A percentile compares a stretch with the other conserved stretches of the same genome.
Evolutionary conservation across 495 filamentous ascomycete genomes (phyloP).

Genomic region (Penicillium fimorum): DNA sequence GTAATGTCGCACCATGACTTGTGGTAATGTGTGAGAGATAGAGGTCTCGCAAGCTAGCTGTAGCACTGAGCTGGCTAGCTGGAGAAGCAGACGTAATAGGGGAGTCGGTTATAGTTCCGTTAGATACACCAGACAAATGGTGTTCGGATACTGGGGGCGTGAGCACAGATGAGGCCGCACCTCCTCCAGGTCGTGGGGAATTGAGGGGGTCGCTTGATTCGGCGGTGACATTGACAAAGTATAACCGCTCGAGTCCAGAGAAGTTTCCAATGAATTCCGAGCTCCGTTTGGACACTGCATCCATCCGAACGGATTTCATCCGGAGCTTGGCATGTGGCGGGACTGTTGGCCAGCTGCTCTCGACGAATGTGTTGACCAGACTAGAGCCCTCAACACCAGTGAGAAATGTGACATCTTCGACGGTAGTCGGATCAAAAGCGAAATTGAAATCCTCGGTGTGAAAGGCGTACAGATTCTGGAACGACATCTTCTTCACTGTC

Average conservation of each 20-base stretch:
- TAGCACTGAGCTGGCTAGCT: conserved; percentile 23
- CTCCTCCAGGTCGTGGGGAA: conserved; percentile 23
- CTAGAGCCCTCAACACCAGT: conserved; percentile 41
- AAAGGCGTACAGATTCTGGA: conserved; percentile 59
- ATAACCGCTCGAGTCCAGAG: conserved; percentile 44
- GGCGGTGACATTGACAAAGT: conserved; percentile 43
- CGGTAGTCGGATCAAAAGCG: conserved; percentile 37
- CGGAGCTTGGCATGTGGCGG: conserved; percentile 21
- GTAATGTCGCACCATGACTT: conserved; percentile 52
- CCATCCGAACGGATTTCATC: conserved; percentile 44
- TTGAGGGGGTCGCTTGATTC: conserved; percentile 32
- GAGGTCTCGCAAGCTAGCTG: conserved; percentile 39
- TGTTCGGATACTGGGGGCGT: conserved; percentile 32
- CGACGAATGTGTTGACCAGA: conserved; percentile 54
- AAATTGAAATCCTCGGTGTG: conserved; percentile 44
- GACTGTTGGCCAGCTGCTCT: conserved; percentile 48
- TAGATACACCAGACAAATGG: conserved; percentile 6
- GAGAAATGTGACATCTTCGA: conserved; percentile 54
- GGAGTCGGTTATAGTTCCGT: conserved; percentile 21
- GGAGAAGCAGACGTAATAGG: conserved; percentile 28
- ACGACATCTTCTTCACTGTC: conserved; percentile 44
- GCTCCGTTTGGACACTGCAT: conserved; percentile 41
- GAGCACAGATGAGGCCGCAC: conserved; percentile 19
- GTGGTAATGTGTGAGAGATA: conserved; percentile 45
- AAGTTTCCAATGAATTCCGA: conserved; percentile 39